Percentiles rank a stretch among this genome's conserved stretches.
Conservation (phyloP, 176 grass and related monocot species). For the Cocos nucifera region DNA sequence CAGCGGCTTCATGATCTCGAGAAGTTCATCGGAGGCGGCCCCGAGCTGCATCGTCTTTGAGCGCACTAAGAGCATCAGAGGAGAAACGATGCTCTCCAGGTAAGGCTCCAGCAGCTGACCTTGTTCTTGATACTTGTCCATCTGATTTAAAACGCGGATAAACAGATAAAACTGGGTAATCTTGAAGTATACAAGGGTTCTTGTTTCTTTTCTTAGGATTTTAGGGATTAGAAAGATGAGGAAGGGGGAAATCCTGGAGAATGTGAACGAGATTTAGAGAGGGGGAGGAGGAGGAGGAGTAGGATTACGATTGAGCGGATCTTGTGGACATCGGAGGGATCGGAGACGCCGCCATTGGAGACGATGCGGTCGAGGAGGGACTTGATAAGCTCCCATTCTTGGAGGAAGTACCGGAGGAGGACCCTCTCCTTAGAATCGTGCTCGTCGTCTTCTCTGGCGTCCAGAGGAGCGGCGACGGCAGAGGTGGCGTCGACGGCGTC, state of each 20-base stretch:
- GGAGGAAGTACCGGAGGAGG: conserved; percentile 75
- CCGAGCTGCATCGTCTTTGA: conserved; percentile 55
- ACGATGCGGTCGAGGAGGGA: conserved; percentile 55
- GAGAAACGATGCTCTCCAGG: conserved; percentile 65
- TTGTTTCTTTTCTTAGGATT: neutral
- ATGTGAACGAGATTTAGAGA: neutral
- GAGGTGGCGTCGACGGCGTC: neutral
- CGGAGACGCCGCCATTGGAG: conserved; percentile 34
- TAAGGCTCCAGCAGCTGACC: conserved; percentile 93
- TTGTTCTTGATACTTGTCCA: conserved; percentile 99
- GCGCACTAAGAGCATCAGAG: conserved; percentile 61
- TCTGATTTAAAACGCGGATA: conserved; percentile 31
- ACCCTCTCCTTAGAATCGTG: conserved; percentile 75
- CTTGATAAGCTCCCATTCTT: conserved; percentile 70
- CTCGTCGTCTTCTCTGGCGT: conserved; percentile 36
- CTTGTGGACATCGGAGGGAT: conserved; percentile 50
- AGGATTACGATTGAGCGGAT: conserved; percentile 85
- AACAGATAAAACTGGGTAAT: neutral
- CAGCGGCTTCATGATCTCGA: conserved; percentile 69
- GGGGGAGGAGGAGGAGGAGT: neutral
- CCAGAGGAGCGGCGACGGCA: neutral
- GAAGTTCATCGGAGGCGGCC: conserved; percentile 29
- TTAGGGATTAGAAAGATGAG: conserved; percentile 12
- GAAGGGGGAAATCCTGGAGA: conserved; percentile 8
- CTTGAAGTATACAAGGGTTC: no score